Evolutionary conservation across 208 protist genomes (phyloP), one percentile per base, ranked within the genome.

Genomic region (Trypanosomatidae sp.): DNA sequence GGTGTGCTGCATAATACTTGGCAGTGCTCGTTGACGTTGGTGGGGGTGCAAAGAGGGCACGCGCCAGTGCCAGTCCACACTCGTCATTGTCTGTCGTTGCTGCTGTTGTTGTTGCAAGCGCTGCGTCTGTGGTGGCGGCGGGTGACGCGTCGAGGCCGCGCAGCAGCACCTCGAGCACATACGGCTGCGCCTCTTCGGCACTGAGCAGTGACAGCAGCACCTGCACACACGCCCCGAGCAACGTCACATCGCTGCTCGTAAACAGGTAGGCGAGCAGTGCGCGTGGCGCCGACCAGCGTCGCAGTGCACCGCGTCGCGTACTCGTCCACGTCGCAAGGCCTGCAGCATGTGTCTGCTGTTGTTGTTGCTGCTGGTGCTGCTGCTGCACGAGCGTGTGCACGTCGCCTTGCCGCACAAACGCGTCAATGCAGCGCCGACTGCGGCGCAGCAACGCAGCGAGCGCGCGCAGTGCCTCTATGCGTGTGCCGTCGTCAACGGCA

Each of bases 1-100:
- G 48, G 16, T 80, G 57, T 0, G 77, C 84, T 0, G 74, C 69
- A 62, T 82, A 89, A 45, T 82, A 89, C 51, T 84, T 83, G 8
- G 68, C 50, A 1, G 43, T 26, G n/a, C 48, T 39, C 11, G 55
- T 44, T 3, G 59, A 45, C 10, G 38, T 19, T 15, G 56, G 47
- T 0, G 53, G 46, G 37, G 24, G 24, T 45, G 2, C 41, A 13
- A 68, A 47, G 13, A 65, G 52, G 32, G 55, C 56, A 15, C 49
- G 60, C 1, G 59, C 53, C 21, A 66, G 45, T 0, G 53, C 49
- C 11, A 33, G 43, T 0, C 66, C 66, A 26, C 53, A 58, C 40
- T 59, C 50, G 13, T 16, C 26, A 8, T 55, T 45, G 2, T 3
- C 13, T 16, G 28, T 13, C 2, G 16, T 25, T 50, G 30, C 15